Evolutionary conservation across 345 rosid genomes (phyloP).

Genomic region (Mangifera indica): DNA sequence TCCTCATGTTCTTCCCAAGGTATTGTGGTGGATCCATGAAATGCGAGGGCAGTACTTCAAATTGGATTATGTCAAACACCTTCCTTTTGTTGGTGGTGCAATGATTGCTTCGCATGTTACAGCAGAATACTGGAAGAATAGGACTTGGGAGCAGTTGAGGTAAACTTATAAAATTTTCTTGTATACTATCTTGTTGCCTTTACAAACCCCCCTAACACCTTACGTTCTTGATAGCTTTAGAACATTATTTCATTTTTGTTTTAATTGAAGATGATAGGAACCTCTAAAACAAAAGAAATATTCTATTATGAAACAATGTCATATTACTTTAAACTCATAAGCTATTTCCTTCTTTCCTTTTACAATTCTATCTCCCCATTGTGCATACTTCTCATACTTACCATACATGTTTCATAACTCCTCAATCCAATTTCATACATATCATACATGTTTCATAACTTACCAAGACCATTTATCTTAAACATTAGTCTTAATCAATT

Average conservation of each 20-base stretch:
- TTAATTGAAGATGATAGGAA: neutral
- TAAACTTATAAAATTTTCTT: conserved; percentile 13
- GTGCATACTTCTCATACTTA: too few species aligned
- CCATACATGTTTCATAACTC: too few species aligned
- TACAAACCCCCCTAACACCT: neutral
- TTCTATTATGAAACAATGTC: too few species aligned
- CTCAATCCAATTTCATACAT: too few species aligned
- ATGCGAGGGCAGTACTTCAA: conserved; percentile 96
- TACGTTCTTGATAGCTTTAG: neutral
- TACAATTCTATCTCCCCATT: too few species aligned
- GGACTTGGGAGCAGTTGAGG: conserved; percentile 59
- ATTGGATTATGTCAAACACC: conserved; percentile 82
- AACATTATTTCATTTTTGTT: neutral
- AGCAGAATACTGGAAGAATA: conserved; percentile 86
- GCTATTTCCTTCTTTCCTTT: too few species aligned
- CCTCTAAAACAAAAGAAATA: too few species aligned
- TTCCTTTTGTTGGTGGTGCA: conserved; percentile 84
- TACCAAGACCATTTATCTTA: too few species aligned
- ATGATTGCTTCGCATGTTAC: conserved; percentile 95
- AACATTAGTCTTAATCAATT: too few species aligned
- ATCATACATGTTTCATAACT: too few species aligned
- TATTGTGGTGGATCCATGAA: conserved; percentile 97
- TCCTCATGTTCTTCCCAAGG: conserved; percentile 67
- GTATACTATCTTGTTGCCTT: neutral
- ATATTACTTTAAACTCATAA: too few species aligned